Percentiles rank a stretch among this genome's conserved stretches.
Evolutionary conservation across 1,284 basidiomycete genomes (phyloP).

Genomic region (Sutorius eximius): DNA sequence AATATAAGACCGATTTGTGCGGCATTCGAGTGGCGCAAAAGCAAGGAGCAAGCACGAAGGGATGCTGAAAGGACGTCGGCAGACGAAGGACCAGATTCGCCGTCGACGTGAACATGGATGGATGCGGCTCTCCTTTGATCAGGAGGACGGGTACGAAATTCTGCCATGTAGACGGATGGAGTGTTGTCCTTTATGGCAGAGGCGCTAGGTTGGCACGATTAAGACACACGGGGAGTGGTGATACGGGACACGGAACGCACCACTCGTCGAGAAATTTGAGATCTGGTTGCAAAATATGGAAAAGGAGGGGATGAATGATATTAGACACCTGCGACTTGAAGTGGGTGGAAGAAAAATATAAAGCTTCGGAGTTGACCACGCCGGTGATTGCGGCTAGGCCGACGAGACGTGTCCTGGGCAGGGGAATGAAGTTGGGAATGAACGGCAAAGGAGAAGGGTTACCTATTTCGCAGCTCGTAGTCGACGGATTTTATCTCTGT

Average conservation of each 20-base stretch:
- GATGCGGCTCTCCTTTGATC: slow-evolving; percentile 82
- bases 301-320: slow-evolving; percentile 76
- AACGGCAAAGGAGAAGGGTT: slow-evolving; percentile 1
- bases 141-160: slow-evolving; percentile 75
- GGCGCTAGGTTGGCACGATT: slow-evolving; percentile 42
- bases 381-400: slow-evolving; percentile 84
- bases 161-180: slow-evolving; percentile 73
- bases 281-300: slow-evolving; percentile 67
- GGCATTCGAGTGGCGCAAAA: slow-evolving; percentile 78
- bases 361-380: slow-evolving; percentile 81
- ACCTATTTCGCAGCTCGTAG: slow-evolving; percentile 71
- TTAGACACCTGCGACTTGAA: slow-evolving; percentile 73
- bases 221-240: background rate
- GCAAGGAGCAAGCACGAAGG: slow-evolving; percentile 69
- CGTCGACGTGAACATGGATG: slow-evolving; percentile 83
- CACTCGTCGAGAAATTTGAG: slow-evolving; percentile 64
- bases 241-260: slow-evolving; percentile 40
- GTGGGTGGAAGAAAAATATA: slow-evolving; percentile 76
- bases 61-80: slow-evolving; percentile 76
- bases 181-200: slow-evolving; percentile 64
- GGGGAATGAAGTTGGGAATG: background rate
- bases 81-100: slow-evolving; percentile 80
- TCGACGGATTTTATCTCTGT: slow-evolving; percentile 49
- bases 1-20: slow-evolving; percentile 74
- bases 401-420: slow-evolving; percentile 73